Conservation (phyloP, 371 early-diverging fungal genomes). For the Syncephalis fuscata region DNA sequence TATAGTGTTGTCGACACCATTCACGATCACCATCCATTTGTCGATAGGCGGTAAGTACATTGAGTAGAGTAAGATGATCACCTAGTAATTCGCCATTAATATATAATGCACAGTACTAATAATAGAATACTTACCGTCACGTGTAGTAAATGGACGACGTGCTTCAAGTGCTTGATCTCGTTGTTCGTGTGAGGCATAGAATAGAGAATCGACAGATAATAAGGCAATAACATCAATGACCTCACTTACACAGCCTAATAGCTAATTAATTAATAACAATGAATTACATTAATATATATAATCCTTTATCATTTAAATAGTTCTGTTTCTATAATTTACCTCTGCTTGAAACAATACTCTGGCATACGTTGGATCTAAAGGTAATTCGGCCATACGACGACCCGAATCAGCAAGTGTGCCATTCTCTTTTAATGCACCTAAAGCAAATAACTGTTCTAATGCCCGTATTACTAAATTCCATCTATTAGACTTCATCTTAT, state of each 20-base stretch:
- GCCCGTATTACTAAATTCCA: conserved; percentile 47
- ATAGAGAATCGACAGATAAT: conserved; percentile 80
- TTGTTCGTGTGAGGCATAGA: conserved; percentile 72
- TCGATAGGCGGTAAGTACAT: conserved; percentile 61
- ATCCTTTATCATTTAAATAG: no score
- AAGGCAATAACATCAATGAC: conserved; percentile 74
- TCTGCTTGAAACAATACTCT: conserved; percentile 66
- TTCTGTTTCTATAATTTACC: conserved; percentile 13
- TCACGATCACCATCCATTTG: conserved; percentile 51
- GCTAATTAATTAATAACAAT: no score
- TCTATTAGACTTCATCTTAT: conserved; percentile 4
- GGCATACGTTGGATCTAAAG: conserved; percentile 80
- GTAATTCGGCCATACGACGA: conserved; percentile 79
- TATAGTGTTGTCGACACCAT: conserved; percentile 87
- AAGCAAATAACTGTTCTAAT: conserved; percentile 70
- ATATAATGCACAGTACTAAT: background rate
- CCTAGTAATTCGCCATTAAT: conserved; percentile 29
- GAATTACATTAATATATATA: conserved; percentile 4
- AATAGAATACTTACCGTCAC: conserved; percentile 16
- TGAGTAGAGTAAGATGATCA: conserved; percentile 80
- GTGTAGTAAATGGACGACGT: conserved; percentile 13
- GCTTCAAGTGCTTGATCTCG: conserved; percentile 74
- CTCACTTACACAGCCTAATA: conserved; percentile 55
- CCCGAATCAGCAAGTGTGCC: conserved; percentile 77
- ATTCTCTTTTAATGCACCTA: conserved; percentile 74